These are phyloP conservation scores for Conticribra weissflogii DNA, from an alignment of 108 stramenopile species.

Conservation along the genomic window DNA sequence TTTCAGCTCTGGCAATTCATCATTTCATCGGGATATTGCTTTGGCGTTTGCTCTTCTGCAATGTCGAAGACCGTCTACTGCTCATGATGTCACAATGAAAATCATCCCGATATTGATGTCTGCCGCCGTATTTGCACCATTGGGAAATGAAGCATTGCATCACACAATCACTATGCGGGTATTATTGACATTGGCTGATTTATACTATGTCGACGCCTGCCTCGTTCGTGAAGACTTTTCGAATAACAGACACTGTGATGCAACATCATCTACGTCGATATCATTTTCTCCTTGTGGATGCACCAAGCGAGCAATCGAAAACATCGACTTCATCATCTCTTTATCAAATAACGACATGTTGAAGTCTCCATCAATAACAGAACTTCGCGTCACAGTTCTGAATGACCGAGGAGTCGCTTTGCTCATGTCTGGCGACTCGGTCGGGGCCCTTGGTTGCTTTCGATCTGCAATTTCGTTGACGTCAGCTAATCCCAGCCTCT, in stretches of 20 bases:
- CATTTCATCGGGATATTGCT: conserved; percentile 3
- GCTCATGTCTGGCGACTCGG: conserved; percentile 36
- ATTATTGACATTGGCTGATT: too few relatives aligned
- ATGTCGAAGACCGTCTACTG: conserved; percentile 36
- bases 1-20: background rate
- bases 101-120: conserved; percentile 2
- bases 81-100: conserved; percentile 10
- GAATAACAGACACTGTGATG: too few relatives aligned
- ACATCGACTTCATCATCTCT: conserved; percentile 4
- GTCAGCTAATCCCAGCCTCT: background rate
- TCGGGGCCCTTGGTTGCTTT: conserved; percentile 35
- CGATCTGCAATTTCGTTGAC: conserved; percentile 27
- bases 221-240: conserved; percentile 7
- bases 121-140: too few relatives aligned
- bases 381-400: conserved; percentile 14
- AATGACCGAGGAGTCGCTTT: conserved; percentile 40
- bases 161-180: too few relatives aligned
- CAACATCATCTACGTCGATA: too few relatives aligned
- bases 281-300: conserved; percentile 25
- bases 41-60: conserved; percentile 45
- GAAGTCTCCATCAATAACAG: conserved; percentile 3
- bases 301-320: conserved; percentile 15
- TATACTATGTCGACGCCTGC: conserved; percentile 34
- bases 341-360: background rate
- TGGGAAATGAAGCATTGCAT: too few relatives aligned